Base-by-base conservation (phyloP, 352 stramenopile species). In the Globisporangium paroecandrum region DNA sequence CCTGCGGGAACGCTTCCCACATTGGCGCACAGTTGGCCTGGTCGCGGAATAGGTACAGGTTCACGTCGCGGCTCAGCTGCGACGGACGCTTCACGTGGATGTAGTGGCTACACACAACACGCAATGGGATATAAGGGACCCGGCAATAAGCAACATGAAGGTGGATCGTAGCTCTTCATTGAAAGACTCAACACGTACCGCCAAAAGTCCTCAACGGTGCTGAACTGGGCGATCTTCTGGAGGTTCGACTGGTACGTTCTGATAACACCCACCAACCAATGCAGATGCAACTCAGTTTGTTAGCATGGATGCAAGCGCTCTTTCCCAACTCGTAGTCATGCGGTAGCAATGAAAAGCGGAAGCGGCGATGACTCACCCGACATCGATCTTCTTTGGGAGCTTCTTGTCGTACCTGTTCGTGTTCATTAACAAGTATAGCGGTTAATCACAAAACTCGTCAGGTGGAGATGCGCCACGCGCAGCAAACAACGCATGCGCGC, bases 41-140 rank as follows among this genome's bases (percentile, higher is more conserved):
- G 70, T 98, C 90, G 69, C 93, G 89, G 78, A 98, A 98, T 60
- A 98, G 69, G 79, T 98, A 98, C 29, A 98, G 74, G 78, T 98
- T 98, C 60, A 97, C 88, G 62, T 98, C 93, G 58, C 89, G 91
- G 72, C 77, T 91, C 64, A 98, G 77, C 70, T 94, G 88, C 64
- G 90, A 97, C 46, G 93, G 93, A 77, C 93, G 90, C 82, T 98
- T 97, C 68, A 98, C 79, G 80, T 98, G 90, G 74, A 97, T 93
- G 78, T 98, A 98, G 77, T 97, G 83, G 65, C 78, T 91, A 46
- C 25, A 62, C 1, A 24, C 41, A 4, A 49, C 47, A 67, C 54
- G 27, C 12, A 59, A 34, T 62, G 22, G 25, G 1, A 43, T 24
- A 8, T 3, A 3, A 38, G 63, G 22, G 0, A 38, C 7, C 32